A percentile compares a stretch with the other conserved stretches of the same genome.
Conservation (phyloP, 2,329 filamentous ascomycete genomes). For the Uncinocarpus reesii region DNA sequence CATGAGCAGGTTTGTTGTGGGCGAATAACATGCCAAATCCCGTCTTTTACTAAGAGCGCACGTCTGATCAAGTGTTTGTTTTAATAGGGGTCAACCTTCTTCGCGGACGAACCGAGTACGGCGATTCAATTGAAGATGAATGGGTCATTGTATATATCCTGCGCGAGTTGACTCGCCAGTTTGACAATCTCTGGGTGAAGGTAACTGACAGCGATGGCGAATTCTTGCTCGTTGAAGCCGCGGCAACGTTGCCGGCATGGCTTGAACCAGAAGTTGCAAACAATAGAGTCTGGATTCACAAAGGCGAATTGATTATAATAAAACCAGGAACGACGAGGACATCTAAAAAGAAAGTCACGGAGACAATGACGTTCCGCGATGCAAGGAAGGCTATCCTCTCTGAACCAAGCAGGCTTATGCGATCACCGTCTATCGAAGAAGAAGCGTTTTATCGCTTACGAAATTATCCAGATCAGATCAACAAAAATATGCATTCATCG, state of each 20-base stretch:
- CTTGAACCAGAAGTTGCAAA: slow-evolving; percentile 80
- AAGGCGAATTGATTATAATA: slow-evolving; percentile 65
- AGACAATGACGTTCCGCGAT: slow-evolving; percentile 51
- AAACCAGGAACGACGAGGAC: slow-evolving; percentile 36
- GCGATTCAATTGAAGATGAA: slow-evolving; percentile 92
- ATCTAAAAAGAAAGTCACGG: slow-evolving; percentile 27
- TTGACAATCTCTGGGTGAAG: slow-evolving; percentile 67
- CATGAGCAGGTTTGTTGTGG: slow-evolving; percentile 28
- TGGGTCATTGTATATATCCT: slow-evolving; percentile 92
- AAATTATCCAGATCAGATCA: slow-evolving; percentile 70
- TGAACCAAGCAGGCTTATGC: slow-evolving; percentile 50
- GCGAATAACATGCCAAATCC: not conserved
- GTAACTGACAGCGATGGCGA: slow-evolving; percentile 85
- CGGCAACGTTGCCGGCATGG: slow-evolving; percentile 78
- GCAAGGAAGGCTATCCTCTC: slow-evolving; percentile 53
- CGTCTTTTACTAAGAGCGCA: not conserved
- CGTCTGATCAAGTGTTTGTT: not conserved
- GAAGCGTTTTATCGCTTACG: slow-evolving; percentile 84
- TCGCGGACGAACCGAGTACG: slow-evolving; percentile 71
- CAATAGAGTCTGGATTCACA: slow-evolving; percentile 77
- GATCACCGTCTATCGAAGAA: slow-evolving; percentile 64
- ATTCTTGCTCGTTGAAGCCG: slow-evolving; percentile 88
- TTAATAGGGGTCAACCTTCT: slow-evolving; percentile 47
- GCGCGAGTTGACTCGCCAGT: slow-evolving; percentile 64
- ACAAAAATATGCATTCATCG: slow-evolving; percentile 64